A percentile compares a stretch with the other conserved stretches of the same genome.
Conservation (phyloP, 257 asterid species). For the Petunia secreta region DNA sequence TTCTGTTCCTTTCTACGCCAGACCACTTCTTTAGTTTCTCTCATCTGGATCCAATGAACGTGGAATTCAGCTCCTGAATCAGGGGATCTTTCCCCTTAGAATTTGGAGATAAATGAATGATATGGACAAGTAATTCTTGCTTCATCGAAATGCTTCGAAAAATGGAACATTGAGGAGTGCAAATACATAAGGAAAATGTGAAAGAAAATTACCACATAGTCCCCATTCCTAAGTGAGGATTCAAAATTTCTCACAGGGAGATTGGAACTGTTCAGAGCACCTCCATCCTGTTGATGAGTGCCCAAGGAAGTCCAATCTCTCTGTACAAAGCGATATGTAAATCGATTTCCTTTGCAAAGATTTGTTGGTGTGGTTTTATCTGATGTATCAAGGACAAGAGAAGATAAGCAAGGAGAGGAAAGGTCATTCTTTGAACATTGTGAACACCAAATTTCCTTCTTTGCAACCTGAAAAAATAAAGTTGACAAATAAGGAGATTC, state of each 20-base stretch:
- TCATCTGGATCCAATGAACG: too few species aligned
- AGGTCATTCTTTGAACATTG: conserved; percentile 50
- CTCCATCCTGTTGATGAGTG: conserved; percentile 37
- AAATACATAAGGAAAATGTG: conserved; percentile 23
- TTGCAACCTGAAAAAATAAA: conserved; percentile 52
- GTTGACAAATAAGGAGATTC: background rate
- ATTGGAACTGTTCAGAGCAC: conserved; percentile 46
- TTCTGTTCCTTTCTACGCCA: too few species aligned
- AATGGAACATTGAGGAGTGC: conserved; percentile 18
- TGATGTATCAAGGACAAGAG: conserved; percentile 69
- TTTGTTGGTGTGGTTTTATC: conserved; percentile 42
- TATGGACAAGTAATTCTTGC: conserved; percentile 18
- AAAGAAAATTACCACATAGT: conserved; percentile 77
- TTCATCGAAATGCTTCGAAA: background rate
- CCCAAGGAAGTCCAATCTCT: conserved; percentile 42
- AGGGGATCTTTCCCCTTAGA: too few species aligned
- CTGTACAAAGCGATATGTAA: conserved; percentile 66
- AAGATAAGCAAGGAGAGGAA: conserved; percentile 47
- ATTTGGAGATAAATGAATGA: conserved; percentile 10
- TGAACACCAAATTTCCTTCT: conserved; percentile 66
- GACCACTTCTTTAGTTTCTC: too few species aligned
- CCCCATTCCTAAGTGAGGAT: conserved; percentile 64
- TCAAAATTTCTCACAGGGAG: conserved; percentile 40
- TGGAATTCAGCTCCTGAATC: too few species aligned
- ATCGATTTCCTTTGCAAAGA: conserved; percentile 46